Conservation (phyloP, 1,284 basidiomycete species). For the Microbotryum scabiosae region DNA sequence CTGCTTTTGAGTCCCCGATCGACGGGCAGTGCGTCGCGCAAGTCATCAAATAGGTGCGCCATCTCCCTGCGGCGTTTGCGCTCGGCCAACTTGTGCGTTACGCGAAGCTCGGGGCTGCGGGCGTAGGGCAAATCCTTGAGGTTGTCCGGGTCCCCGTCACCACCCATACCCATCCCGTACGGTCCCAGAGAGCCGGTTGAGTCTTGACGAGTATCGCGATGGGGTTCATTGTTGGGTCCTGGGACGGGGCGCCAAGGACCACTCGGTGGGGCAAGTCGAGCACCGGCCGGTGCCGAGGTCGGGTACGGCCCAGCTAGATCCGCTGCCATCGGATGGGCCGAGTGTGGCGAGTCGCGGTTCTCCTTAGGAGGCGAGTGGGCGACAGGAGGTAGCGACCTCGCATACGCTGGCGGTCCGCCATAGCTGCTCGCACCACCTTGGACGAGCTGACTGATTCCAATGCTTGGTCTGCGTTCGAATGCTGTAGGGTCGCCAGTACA, state of each 20-base stretch:
- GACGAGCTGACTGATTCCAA: slow-evolving; percentile 24
- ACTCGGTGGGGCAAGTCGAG: neutral
- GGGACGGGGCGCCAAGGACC: neutral
- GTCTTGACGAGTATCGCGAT: slow-evolving; percentile 6
- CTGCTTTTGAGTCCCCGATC: slow-evolving; percentile 79
- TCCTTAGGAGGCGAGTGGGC: no score
- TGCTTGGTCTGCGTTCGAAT: slow-evolving; percentile 18
- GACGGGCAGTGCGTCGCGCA: slow-evolving; percentile 71
- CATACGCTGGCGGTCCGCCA: neutral
- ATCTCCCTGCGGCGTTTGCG: slow-evolving; percentile 91
- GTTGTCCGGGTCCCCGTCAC: neutral
- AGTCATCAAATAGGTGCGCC: slow-evolving; percentile 92
- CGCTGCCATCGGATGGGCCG: no score
- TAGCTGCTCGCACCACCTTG: slow-evolving; percentile 9
- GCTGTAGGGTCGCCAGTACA: slow-evolving; percentile 2
- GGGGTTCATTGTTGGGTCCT: neutral
- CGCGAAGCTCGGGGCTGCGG: slow-evolving; percentile 80
- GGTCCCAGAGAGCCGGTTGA: slow-evolving; percentile 21
- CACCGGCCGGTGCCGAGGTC: neutral
- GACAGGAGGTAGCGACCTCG: no score
- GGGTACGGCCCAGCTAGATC: no score
- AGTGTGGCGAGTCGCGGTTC: no score
- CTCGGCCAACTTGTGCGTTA: slow-evolving; percentile 90
- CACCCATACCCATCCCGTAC: neutral
- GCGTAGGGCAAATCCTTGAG: slow-evolving; percentile 61